Conservation (phyloP, 495 filamentous ascomycete genomes). For the Penicillium alfredii region DNA sequence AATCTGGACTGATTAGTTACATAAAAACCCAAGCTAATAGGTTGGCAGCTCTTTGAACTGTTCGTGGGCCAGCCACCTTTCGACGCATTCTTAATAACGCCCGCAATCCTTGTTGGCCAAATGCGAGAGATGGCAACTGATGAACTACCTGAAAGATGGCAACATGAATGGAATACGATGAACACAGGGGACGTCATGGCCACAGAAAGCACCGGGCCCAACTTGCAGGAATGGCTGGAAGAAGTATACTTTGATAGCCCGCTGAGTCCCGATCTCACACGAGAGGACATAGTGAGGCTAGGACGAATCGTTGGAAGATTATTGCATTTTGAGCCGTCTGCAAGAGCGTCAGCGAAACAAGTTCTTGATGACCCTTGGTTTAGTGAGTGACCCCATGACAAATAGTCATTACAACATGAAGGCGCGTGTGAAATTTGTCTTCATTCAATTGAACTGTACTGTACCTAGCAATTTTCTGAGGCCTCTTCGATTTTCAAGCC, state of each 20-base stretch:
- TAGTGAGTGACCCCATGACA: too few species aligned
- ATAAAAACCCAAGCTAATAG: conserved; percentile 17
- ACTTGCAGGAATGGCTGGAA: conserved; percentile 33
- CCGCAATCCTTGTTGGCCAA: conserved; percentile 25
- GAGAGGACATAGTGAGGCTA: conserved; percentile 26
- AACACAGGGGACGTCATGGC: conserved; percentile 5
- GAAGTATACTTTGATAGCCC: conserved; percentile 29
- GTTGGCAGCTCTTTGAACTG: conserved; percentile 35
- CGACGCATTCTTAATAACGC: conserved; percentile 28
- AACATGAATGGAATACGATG: conserved; percentile 19
- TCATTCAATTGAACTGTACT: too few species aligned
- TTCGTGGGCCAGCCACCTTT: conserved; percentile 34
- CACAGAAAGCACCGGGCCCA: conserved; percentile 15
- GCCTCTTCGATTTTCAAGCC: too few species aligned
- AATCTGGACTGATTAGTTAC: too few species aligned
- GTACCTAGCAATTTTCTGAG: too few species aligned
- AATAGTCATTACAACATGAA: too few species aligned
- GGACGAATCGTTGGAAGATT: conserved; percentile 26
- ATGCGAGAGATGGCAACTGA: conserved; percentile 32
- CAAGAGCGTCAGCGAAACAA: conserved; percentile 28
- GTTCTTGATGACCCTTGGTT: conserved; percentile 34
- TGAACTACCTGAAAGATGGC: conserved; percentile 28
- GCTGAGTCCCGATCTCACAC: conserved; percentile 20
- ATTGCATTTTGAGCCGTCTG: conserved; percentile 28
- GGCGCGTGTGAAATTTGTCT: too few species aligned